phyloP scores from a whole-genome alignment of 768 basidiomycete species.

The Termitomyces sp. region DNA sequence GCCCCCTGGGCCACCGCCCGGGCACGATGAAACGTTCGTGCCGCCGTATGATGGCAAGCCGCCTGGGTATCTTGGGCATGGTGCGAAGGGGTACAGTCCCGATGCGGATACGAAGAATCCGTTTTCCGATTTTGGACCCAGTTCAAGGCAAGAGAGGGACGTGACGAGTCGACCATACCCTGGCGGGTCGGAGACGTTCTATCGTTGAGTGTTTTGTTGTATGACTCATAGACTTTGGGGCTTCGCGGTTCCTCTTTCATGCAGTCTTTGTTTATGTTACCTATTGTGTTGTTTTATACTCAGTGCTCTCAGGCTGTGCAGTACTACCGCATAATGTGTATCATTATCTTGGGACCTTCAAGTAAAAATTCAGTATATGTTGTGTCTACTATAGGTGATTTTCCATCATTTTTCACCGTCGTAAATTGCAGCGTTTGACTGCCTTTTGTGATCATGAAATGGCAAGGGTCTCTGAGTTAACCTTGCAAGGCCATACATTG shows the following conservation, averaged over 20 bases:
- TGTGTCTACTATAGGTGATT: not conserved
- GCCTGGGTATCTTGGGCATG: slow-evolving; percentile 41
- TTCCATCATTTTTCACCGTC: no score
- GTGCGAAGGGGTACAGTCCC: slow-evolving; percentile 30
- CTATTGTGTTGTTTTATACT: not conserved
- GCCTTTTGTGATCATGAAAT: no score
- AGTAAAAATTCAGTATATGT: not conserved
- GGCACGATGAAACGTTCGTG: slow-evolving; percentile 29
- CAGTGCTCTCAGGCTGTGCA: not conserved
- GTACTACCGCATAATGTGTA: not conserved
- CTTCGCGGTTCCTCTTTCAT: not conserved
- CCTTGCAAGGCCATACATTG: no score
- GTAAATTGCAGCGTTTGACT: no score
- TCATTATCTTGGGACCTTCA: not conserved
- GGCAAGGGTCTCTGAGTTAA: not conserved
- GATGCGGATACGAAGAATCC: slow-evolving; percentile 51
- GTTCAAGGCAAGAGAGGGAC: slow-evolving; percentile 35
- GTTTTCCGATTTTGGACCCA: slow-evolving; percentile 45
- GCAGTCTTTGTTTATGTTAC: not conserved
- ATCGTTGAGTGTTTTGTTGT: slow-evolving; percentile 6
- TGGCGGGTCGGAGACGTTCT: slow-evolving; percentile 29
- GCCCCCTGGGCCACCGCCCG: slow-evolving; percentile 46
- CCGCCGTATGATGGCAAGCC: slow-evolving; percentile 40
- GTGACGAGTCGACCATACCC: slow-evolving; percentile 36
- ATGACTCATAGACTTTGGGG: not conserved